Conservation (phyloP, 2,329 filamentous ascomycete genomes). For the Exserohilum turcica region DNA sequence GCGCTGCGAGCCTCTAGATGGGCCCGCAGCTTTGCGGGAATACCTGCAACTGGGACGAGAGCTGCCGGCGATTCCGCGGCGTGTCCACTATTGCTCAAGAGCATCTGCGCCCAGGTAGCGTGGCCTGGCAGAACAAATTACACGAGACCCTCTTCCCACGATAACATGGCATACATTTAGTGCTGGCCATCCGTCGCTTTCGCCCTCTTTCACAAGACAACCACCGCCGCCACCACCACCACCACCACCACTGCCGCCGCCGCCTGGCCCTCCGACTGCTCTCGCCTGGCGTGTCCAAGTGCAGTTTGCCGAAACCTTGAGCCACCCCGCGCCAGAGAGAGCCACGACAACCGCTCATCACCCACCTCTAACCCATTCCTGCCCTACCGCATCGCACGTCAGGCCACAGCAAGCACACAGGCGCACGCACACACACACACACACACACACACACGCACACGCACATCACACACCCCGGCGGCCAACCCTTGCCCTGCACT, state of each 20-base stretch:
- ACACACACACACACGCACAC: neutral
- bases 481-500: constrained; percentile 11
- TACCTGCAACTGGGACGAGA: constrained; percentile 13
- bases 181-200: neutral
- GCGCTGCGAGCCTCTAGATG: constrained; percentile 20
- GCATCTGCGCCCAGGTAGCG: constrained; percentile 27
- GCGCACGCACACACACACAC: too few relatives aligned
- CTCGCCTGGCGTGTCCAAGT: constrained; percentile 2
- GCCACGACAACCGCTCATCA: neutral
- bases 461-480: neutral
- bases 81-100: constrained; percentile 21
- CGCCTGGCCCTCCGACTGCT: neutral
- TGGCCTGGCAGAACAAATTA: constrained; percentile 12
- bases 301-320: neutral
- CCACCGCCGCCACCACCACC: neutral
- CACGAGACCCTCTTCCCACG: neutral
- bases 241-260: neutral
- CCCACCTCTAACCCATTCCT: neutral
- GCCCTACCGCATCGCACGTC: neutral
- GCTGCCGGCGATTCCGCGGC: constrained; percentile 27
- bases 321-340: neutral
- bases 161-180: neutral
- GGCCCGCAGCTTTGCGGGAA: constrained; percentile 10
- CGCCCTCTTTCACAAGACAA: neutral
- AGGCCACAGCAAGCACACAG: neutral